phyloP scores from a whole-genome alignment of 2,329 filamentous ascomycete species.

The Alternaria arborescens region DNA sequence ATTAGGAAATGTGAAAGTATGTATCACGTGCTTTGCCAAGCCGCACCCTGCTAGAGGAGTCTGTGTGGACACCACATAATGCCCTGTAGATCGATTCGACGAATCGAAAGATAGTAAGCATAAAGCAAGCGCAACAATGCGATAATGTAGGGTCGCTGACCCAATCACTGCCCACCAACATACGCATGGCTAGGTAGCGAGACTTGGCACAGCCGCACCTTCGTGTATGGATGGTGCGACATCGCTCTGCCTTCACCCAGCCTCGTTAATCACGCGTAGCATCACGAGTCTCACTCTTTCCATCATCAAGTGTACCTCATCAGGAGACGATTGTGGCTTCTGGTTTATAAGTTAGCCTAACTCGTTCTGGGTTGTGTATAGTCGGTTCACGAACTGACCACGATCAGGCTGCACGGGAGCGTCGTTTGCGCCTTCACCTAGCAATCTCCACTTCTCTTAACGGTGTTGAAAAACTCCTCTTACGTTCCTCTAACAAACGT shows the following conservation, averaged over 20 bases:
- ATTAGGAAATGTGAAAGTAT: too few species aligned
- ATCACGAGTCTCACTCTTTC: neutral
- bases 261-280: neutral
- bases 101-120: too few species aligned
- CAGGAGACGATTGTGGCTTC: rapidly evolving
- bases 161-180: neutral
- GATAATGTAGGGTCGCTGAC: neutral
- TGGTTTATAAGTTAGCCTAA: neutral
- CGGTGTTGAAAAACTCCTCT: neutral
- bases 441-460: neutral
- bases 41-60: too few species aligned
- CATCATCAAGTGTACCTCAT: neutral
- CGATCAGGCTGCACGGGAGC: neutral
- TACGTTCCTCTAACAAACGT: neutral
- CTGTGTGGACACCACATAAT: too few species aligned
- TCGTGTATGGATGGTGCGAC: neutral
- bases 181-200: neutral
- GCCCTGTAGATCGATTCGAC: too few species aligned
- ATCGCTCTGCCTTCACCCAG: neutral
- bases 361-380: neutral
- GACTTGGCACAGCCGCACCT: neutral
- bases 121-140: neutral
- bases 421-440: neutral
- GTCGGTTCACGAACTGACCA: neutral
- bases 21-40: too few species aligned